Percentiles rank a stretch among this genome's conserved stretches.
Evolutionary conservation across 1,139 yeast species (phyloP).

Genomic region (Zygoascus hellenicus): DNA sequence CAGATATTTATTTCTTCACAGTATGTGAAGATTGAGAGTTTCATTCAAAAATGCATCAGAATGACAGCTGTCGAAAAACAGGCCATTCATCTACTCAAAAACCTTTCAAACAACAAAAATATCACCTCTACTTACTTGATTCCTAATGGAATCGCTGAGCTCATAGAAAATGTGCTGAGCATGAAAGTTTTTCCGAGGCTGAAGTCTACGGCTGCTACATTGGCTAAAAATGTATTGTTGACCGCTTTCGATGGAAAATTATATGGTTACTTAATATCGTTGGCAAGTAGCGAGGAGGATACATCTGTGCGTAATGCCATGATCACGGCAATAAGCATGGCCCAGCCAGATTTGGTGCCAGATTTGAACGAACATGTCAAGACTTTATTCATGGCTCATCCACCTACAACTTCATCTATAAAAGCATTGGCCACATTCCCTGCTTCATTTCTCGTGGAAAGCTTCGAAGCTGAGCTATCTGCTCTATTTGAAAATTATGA

Average conservation of each 20-base stretch:
- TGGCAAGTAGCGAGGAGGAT: background rate
- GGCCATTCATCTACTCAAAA: conserved; percentile 25
- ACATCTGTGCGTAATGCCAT: conserved; percentile 1
- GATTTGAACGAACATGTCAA: conserved; percentile 12
- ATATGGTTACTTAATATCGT: background rate
- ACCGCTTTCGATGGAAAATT: background rate
- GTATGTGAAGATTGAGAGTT: conserved; percentile 11
- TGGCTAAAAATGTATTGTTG: conserved; percentile 17
- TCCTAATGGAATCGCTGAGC: conserved; percentile 13
- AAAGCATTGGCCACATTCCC: conserved; percentile 2
- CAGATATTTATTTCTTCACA: conserved; percentile 10
- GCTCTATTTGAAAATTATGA: background rate
- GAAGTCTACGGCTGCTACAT: conserved; percentile 16
- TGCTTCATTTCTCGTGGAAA: background rate
- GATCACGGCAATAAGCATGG: background rate
- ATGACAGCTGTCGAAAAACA: conserved; percentile 23
- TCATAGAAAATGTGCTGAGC: conserved; percentile 20
- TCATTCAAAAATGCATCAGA: conserved; percentile 11
- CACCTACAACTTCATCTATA: conserved; percentile 10
- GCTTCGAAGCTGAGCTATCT: background rate
- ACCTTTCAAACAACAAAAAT: conserved; percentile 15
- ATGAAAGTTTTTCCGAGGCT: conserved; percentile 18
- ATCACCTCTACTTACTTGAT: conserved; percentile 12
- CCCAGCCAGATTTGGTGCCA: too few species aligned
- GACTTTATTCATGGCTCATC: conserved; percentile 15